Conservation (phyloP, 768 basidiomycete genomes). For the Mrakia frigida region DNA sequence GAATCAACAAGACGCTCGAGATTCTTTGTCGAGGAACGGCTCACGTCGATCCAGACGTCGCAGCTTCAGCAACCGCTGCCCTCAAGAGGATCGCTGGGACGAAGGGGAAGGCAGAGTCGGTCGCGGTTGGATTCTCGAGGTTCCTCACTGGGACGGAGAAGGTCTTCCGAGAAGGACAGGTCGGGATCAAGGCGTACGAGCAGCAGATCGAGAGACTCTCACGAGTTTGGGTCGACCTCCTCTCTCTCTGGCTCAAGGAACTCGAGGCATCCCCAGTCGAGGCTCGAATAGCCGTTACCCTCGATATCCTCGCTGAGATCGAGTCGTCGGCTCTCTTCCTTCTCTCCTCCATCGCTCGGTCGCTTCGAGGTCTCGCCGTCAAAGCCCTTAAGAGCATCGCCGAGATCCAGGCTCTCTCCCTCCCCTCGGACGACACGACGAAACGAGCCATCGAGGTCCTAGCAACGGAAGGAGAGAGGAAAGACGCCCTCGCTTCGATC, state of each 20-base stretch:
- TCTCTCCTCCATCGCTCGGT: constrained; percentile 27
- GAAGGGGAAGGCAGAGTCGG: constrained; percentile 48
- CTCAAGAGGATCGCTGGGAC: constrained; percentile 64
- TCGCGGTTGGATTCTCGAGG: constrained; percentile 61
- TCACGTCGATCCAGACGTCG: constrained; percentile 72
- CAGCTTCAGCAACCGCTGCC: constrained; percentile 62
- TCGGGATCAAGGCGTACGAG: constrained; percentile 48
- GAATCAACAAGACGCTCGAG: constrained; percentile 60
- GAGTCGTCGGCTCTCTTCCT: constrained; percentile 30
- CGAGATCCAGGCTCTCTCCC: constrained; percentile 21
- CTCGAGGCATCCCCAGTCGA: not conserved
- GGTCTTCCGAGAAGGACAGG: constrained; percentile 59
- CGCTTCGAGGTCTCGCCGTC: constrained; percentile 26
- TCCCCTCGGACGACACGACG: not conserved
- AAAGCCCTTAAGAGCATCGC: constrained; percentile 1
- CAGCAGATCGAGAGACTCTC: constrained; percentile 65
- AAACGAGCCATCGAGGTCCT: constrained; percentile 22
- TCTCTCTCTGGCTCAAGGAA: constrained; percentile 61
- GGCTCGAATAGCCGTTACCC: constrained; percentile 13
- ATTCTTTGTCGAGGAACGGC: constrained; percentile 75
- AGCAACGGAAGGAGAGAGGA: constrained; percentile 17
- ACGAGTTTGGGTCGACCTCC: constrained; percentile 65
- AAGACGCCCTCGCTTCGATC: constrained; percentile 3
- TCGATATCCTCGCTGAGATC: constrained; percentile 23
- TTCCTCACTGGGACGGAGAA: constrained; percentile 68